These are phyloP conservation scores for Lipomyces sp. DNA, from an alignment of 805 yeast genomes.

Conservation along the genomic window DNA sequence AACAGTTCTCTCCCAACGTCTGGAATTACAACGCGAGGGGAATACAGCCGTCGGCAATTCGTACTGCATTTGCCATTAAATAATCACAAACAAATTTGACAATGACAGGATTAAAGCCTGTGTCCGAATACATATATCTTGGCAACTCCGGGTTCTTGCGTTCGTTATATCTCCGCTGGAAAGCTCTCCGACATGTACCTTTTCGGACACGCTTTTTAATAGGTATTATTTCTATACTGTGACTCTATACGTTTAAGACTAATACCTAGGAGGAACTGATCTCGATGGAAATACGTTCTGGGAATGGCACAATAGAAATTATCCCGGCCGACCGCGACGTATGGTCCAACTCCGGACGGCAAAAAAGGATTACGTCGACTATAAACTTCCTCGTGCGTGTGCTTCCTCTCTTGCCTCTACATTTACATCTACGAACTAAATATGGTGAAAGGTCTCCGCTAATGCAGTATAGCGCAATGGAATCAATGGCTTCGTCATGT, in stretches of 20 bases:
- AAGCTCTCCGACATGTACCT: constrained; percentile 66
- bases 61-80: background rate
- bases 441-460: background rate
- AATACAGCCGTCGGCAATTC: too few species aligned
- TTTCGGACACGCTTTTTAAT: constrained; percentile 70
- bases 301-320: constrained; percentile 68
- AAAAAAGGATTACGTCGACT: constrained; percentile 59
- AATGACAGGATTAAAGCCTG: background rate
- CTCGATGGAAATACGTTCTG: constrained; percentile 84
- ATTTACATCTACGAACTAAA: constrained; percentile 34
- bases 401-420: constrained; percentile 47
- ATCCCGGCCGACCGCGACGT: constrained; percentile 60
- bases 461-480: constrained; percentile 60
- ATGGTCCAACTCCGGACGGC: constrained; percentile 62
- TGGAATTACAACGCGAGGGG: too few species aligned
- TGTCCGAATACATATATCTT: background rate
- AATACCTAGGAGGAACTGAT: constrained; percentile 59
- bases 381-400: constrained; percentile 54
- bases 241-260: too few species aligned
- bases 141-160: background rate
- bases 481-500: constrained; percentile 77
- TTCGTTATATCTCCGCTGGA: constrained; percentile 55
- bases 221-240: constrained; percentile 39
- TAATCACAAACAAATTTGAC: background rate
- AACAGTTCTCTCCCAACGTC: too few species aligned